Percentiles rank a stretch among this genome's conserved stretches.
phyloP scores from a whole-genome alignment of 192 early-diverging fungal species.

The Bifiguratus adelaidae region DNA sequence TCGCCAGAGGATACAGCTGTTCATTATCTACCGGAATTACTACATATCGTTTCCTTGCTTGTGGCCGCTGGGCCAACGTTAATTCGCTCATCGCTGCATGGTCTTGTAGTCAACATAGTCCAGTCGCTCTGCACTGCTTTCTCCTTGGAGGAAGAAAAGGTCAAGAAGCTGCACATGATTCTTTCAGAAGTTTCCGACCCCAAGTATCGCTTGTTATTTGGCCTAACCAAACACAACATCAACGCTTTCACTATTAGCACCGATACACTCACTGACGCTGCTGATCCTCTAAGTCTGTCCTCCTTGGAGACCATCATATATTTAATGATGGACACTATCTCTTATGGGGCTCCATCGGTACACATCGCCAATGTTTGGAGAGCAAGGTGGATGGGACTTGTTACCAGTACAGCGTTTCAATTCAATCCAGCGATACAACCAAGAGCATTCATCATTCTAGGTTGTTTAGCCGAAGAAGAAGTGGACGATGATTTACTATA shows the following conservation, averaged over 20 bases:
- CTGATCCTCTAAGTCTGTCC: constrained; percentile 34
- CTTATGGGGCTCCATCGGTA: constrained; percentile 50
- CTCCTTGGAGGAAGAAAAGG: constrained; percentile 38
- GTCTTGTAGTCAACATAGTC: constrained; percentile 87
- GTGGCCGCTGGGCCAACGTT: constrained; percentile 77
- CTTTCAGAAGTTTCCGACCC: constrained; percentile 73
- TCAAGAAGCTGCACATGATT: constrained; percentile 42
- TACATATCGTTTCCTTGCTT: constrained; percentile 75
- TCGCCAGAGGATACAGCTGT: no score
- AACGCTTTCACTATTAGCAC: constrained; percentile 56
- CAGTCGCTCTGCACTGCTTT: constrained; percentile 68
- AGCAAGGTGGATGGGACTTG: constrained; percentile 85
- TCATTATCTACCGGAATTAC: constrained; percentile 78
- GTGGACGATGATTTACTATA: constrained; percentile 91
- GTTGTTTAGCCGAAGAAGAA: constrained; percentile 79
- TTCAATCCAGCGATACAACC: constrained; percentile 92
- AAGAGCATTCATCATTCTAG: constrained; percentile 84
- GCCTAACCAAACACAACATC: constrained; percentile 50
- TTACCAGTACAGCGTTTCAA: constrained; percentile 88
- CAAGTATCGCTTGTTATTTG: constrained; percentile 74
- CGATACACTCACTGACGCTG: constrained; percentile 36
- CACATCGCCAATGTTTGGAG: constrained; percentile 77
- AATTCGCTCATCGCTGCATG: constrained; percentile 84
- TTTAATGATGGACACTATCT: constrained; percentile 52
- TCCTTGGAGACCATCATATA: constrained; percentile 46